Evolutionary conservation across 768 basidiomycete species (phyloP).

Genomic region (Mycena vulgaris): DNA sequence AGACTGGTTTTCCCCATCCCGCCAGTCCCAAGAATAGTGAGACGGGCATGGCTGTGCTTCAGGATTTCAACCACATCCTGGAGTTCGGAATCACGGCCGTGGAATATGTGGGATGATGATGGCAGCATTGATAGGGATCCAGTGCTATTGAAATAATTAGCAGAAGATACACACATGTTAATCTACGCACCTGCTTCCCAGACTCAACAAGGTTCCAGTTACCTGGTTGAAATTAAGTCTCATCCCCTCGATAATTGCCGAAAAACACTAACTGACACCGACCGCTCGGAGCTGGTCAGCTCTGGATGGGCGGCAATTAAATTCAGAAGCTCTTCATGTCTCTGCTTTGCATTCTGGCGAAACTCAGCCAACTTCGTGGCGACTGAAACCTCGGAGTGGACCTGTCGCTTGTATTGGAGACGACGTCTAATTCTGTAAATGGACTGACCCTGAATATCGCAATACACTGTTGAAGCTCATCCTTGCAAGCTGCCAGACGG

Average conservation of each 20-base stretch:
- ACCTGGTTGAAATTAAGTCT: background rate
- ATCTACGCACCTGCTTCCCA: background rate
- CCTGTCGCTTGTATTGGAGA: background rate
- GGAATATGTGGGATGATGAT: background rate
- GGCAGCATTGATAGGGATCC: background rate
- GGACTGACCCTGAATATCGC: background rate
- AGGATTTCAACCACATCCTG: background rate
- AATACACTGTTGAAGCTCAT: background rate
- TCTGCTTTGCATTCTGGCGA: too few relatives aligned
- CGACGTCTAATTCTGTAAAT: background rate
- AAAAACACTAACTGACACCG: background rate
- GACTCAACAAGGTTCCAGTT: background rate
- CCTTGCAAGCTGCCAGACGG: background rate
- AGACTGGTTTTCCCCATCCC: conserved; percentile 10
- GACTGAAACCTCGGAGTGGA: background rate
- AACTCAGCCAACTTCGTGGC: too few relatives aligned
- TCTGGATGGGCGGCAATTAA: too few relatives aligned
- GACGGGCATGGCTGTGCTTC: background rate
- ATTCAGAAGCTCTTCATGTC: too few relatives aligned
- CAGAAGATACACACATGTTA: too few relatives aligned
- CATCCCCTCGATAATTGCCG: background rate
- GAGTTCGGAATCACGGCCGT: conserved; percentile 12
- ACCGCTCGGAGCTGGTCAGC: background rate
- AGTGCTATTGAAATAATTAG: background rate
- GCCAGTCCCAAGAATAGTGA: background rate